Evolutionary conservation across 129 eudicot genomes (phyloP).

Genomic region (Daucus carota): DH1_v3.0 NC_030388.2:27884001-27884500

Average conservation of each 20-base stretch:
- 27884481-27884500: background rate
- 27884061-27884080: constrained; percentile 76
- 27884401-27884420: background rate
- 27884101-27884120: background rate
- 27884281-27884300: background rate
- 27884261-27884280: background rate
- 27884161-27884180: background rate
- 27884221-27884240: background rate
- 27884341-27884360: background rate
- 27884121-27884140: background rate
- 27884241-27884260: background rate
- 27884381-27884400: background rate
- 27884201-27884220: too few relatives aligned
- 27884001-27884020: background rate
- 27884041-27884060: constrained; percentile 79
- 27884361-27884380: background rate
- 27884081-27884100: constrained; percentile 13
- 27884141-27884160: constrained; percentile 3
- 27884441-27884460: background rate
- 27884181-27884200: background rate
- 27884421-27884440: background rate
- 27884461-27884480: background rate
- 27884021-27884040: constrained; percentile 43
- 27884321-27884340: too few relatives aligned
- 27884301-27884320: background rate